Evolutionary conservation across 176 grass and related monocot species (phyloP), one percentile per base, ranked within the genome.

Genomic region (Chloris gayana): DNA sequence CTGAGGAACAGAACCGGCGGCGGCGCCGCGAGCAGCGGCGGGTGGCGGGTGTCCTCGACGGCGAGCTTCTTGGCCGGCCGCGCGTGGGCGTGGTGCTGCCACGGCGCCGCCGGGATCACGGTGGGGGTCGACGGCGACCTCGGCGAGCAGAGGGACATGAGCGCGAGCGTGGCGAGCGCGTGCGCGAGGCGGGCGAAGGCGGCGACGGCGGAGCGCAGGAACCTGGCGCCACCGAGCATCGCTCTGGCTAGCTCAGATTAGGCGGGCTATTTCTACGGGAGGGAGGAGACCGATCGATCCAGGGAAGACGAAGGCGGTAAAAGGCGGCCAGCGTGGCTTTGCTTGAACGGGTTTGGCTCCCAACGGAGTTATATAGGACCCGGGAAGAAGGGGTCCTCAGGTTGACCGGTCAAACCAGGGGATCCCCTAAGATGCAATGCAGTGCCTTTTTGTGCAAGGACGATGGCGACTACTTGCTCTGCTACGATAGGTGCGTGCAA

Each of bases 211-310:
- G 74, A 83, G 80, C 68, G 30, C 25, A 83, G 49, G 68, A 88
- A 60, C 49, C 62, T 76, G n/a, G 29, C 74, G 67, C 74, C 19
- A 59, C 45, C 59, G 67, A 88, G 80, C 86, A 87, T 87, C 35
- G 58, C 84, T 14, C n/a, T 26, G 44, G 18, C 10, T 9, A 10
- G 4, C 41, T 80, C 62, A 25, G 45, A 80, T 65, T 56, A 80
- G 64, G 10, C 25, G 75, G 35, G 62, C 27, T 65, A 80, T 65
- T 70, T 75, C 21, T 80, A 21, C 26, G 45, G 58, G 77, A 26
- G 69, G 0, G 33, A 1, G 18, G 17, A 15, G 22, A 49, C 9
- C 13, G 46, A 49, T 57, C 53, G 7, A 11, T 3, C 0, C 19
- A 24, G 0, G 10, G 59, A 57, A 9, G 7, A 35, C 9, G 12